Base-by-base conservation (phyloP, 2,329 filamentous ascomycete species). In the Epichloe gansuensis region DNA sequence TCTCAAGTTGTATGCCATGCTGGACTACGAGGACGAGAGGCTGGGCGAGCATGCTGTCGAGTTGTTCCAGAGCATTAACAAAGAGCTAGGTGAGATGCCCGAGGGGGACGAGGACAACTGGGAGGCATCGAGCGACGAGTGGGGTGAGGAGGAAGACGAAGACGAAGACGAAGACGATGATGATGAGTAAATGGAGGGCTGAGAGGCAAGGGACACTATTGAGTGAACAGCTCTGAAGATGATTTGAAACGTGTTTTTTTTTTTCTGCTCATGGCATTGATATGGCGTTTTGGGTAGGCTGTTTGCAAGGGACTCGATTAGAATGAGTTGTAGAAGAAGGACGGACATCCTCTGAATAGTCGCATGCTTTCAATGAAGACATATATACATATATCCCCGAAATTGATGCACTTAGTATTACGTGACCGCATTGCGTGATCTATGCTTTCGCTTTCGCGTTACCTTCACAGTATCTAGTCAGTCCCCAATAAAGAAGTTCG, bases 21-120 rank as follows among this genome's bases (percentile, higher is more conserved):
- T 93, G 60, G 82, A 91, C 50, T 97, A 96, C 64, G 90, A 94
- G 65, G 88, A 94, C 59, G 85, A 89, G 55, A 74, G 85, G 57
- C 71, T 94, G 27, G 81, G 82, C 49, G 81, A 86, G 54, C 88
- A 94, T 64, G 83, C 86, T 0, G 71, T 76, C 54, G 87, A 93
- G 70, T 73, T 94, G 44, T 69, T 89, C 43, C 71, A 73, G 41
- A 74, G 71, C 51, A 78, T 89, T 53, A 80, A 78, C 58, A 73
- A 77, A 53, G 81, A 81, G 60, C 71, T 90, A 3, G 84, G 83
- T 3, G 78, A 79, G 58, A 73, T 76, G 12, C 69, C 72, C 17
- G 74, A 75, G 34, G 73, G 74, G 17, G 76, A 78, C 21, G 75
- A 78, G 21, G 77, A 74, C n/a, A 42, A 55, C 34, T 59, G 56